phyloP scores from a whole-genome alignment of 2,329 filamentous ascomycete species.

The Leptoxyphium fumago region DNA sequence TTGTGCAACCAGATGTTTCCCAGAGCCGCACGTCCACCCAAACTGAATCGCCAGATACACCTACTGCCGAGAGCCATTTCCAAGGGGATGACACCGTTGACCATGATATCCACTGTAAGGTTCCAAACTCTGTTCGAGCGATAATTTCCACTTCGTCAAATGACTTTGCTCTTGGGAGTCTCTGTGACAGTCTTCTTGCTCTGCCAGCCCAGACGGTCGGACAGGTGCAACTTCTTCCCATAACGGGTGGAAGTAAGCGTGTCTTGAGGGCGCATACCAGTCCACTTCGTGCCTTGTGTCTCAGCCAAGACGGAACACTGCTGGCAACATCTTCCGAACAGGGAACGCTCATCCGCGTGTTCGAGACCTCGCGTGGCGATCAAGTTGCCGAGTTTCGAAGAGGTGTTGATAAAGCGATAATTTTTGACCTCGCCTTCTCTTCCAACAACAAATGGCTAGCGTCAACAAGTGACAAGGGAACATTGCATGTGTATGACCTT shows the following conservation, averaged over 20 bases:
- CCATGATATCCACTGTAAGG: slow-evolving; percentile 52
- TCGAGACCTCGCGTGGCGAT: slow-evolving; percentile 64
- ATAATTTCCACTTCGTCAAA: slow-evolving; percentile 82
- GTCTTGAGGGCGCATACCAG: slow-evolving; percentile 86
- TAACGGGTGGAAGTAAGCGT: slow-evolving; percentile 66
- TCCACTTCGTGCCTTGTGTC: slow-evolving; percentile 58
- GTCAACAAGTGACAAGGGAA: slow-evolving; percentile 92
- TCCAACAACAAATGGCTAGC: slow-evolving; percentile 68
- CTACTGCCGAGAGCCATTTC: background rate
- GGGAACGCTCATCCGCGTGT: slow-evolving; percentile 81
- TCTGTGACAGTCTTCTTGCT: slow-evolving; percentile 58
- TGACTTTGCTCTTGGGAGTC: slow-evolving; percentile 60
- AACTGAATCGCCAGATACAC: background rate
- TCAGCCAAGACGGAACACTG: slow-evolving; percentile 67
- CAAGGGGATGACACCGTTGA: slow-evolving; percentile 33
- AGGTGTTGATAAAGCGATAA: slow-evolving; percentile 73
- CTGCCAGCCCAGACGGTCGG: slow-evolving; percentile 80
- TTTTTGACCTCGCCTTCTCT: slow-evolving; percentile 80
- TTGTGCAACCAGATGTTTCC: slow-evolving; percentile 52
- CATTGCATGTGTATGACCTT: slow-evolving; percentile 84
- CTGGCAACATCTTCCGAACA: slow-evolving; percentile 85
- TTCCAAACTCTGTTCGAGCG: slow-evolving; percentile 32
- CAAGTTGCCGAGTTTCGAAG: slow-evolving; percentile 73
- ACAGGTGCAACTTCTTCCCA: slow-evolving; percentile 76
- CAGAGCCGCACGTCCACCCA: background rate